phyloP scores from a whole-genome alignment of 1,284 basidiomycete species.

The Leccinum pallidistipes region DNA sequence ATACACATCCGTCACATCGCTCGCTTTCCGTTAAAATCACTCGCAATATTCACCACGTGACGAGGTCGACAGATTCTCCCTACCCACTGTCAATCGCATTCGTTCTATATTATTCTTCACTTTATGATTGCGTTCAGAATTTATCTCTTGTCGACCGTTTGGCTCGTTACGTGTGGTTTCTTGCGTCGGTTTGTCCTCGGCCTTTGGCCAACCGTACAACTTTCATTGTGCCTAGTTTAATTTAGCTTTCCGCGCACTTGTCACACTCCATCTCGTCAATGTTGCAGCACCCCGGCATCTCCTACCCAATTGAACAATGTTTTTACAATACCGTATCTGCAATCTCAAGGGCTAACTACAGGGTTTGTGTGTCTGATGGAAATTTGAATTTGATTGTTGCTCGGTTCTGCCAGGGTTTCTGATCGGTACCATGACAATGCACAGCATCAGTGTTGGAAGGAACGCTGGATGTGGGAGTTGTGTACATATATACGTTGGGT shows the following conservation, averaged over 20 bases:
- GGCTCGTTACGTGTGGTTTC: constrained; percentile 38
- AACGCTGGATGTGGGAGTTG: background rate
- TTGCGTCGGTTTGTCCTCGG: constrained; percentile 34
- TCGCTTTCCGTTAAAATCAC: constrained; percentile 40
- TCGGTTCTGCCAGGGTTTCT: constrained; percentile 7
- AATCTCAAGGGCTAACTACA: constrained; percentile 31
- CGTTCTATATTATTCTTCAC: constrained; percentile 77
- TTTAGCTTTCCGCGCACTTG: constrained; percentile 35
- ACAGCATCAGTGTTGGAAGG: constrained; percentile 13
- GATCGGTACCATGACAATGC: constrained; percentile 14
- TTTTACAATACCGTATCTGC: constrained; percentile 37
- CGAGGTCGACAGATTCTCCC: constrained; percentile 43
- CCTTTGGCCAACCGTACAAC: constrained; percentile 30
- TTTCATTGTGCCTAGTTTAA: constrained; percentile 35
- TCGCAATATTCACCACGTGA: constrained; percentile 39
- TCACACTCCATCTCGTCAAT: constrained; percentile 45
- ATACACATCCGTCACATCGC: constrained; percentile 44
- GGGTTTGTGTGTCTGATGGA: constrained; percentile 10
- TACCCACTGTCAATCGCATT: constrained; percentile 42
- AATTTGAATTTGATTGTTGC: constrained; percentile 9
- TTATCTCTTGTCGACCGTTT: constrained; percentile 36
- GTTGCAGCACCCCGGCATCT: constrained; percentile 48
- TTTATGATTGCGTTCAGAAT: constrained; percentile 50
- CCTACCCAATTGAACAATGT: constrained; percentile 43
- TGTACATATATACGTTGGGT: background rate